phyloP scores from a whole-genome alignment of 2,329 filamentous ascomycete genomes.

The Cladophialophora psammophila region DNA sequence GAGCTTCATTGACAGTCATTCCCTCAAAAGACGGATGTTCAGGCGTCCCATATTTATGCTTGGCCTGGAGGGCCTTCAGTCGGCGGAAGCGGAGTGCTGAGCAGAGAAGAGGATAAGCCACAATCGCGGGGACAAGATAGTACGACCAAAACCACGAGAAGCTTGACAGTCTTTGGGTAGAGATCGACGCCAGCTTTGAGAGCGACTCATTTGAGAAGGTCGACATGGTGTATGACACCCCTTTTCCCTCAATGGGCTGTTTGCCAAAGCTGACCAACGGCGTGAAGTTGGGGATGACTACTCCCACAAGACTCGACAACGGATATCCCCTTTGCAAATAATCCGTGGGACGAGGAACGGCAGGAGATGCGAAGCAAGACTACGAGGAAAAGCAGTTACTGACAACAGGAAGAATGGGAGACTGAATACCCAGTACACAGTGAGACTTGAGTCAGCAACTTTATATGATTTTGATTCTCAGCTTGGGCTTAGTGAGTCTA shows the following conservation, averaged over 20 bases:
- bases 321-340: background rate
- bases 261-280: background rate
- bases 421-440: background rate
- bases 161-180: slow-evolving; percentile 21
- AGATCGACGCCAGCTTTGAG: slow-evolving; percentile 26
- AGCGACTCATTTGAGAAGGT: slow-evolving; percentile 23
- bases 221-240: slow-evolving; percentile 20
- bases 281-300: background rate
- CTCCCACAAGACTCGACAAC: background rate
- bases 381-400: background rate
- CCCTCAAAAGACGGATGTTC: slow-evolving; percentile 38
- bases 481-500: background rate
- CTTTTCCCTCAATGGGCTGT: background rate
- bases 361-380: background rate
- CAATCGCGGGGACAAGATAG: slow-evolving; percentile 32
- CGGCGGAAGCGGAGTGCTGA: slow-evolving; percentile 35
- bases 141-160: slow-evolving; percentile 34
- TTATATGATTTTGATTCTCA: background rate
- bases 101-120: slow-evolving; percentile 38
- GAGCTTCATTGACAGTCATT: slow-evolving; percentile 58
- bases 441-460: background rate
- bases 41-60: slow-evolving; percentile 35
- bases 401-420: background rate
- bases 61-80: slow-evolving; percentile 33
- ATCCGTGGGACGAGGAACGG: background rate